These are phyloP conservation scores for Litchi chinensis DNA, from an alignment of 345 rosid genomes.

Conservation along the genomic window DNA sequence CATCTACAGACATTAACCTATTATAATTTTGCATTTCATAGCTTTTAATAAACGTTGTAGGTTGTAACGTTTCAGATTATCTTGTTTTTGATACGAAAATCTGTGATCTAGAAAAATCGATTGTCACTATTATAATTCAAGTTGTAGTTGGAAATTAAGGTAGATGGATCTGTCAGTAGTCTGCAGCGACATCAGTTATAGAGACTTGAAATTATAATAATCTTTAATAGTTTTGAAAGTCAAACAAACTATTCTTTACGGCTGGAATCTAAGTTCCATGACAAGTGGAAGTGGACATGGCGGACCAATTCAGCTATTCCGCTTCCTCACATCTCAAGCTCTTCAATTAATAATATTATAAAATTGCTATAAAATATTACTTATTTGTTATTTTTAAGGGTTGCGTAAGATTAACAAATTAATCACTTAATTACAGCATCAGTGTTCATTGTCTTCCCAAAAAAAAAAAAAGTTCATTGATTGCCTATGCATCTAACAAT, in stretches of 20 bases:
- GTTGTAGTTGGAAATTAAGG: not conserved
- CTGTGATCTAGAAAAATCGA: too few relatives aligned
- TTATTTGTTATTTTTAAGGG: not conserved
- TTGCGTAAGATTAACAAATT: slow-evolving; percentile 6
- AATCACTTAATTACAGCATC: not conserved
- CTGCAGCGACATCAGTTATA: not conserved
- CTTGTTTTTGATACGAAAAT: too few relatives aligned
- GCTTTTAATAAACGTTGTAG: too few relatives aligned
- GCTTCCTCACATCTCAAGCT: not conserved
- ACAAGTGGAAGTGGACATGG: not conserved
- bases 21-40: too few relatives aligned
- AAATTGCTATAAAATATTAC: not conserved
- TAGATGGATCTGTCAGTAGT: not conserved
- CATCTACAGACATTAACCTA: too few relatives aligned
- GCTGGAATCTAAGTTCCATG: not conserved
- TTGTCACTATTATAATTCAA: too few relatives aligned
- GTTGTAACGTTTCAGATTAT: too few relatives aligned
- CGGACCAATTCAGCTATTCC: not conserved
- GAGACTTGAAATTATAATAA: not conserved
- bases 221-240: not conserved
- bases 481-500: not conserved
- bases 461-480: not conserved
- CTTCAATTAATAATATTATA: not conserved
- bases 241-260: not conserved
- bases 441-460: not conserved